phyloP scores from a whole-genome alignment of 768 basidiomycete species.

The Coprinopsis cinerea region DNA sequence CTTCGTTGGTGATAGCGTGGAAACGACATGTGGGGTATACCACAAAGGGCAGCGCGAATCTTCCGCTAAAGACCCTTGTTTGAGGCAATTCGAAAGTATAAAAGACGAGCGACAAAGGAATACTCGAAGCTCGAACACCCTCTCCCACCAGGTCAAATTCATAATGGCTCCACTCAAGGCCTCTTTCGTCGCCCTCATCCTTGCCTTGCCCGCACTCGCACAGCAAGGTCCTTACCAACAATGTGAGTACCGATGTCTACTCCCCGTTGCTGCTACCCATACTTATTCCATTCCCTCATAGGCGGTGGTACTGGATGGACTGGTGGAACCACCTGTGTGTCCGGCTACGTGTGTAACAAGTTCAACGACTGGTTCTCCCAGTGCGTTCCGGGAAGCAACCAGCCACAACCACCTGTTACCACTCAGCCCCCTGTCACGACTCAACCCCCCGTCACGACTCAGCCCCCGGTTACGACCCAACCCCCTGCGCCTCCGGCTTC shows the following conservation, averaged over 20 bases:
- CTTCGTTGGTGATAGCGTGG: no score
- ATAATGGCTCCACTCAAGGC: slow-evolving; percentile 21
- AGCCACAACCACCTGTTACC: slow-evolving; percentile 5
- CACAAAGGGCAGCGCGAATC: background rate
- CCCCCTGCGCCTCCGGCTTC: slow-evolving; percentile 10
- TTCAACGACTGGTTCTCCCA: slow-evolving; percentile 27
- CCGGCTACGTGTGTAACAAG: slow-evolving; percentile 1
- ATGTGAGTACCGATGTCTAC: slow-evolving; percentile 17
- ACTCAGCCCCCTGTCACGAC: background rate
- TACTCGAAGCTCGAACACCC: background rate
- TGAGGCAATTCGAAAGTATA: background rate
- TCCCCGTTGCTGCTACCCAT: background rate
- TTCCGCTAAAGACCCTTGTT: slow-evolving; percentile 2
- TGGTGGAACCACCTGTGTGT: background rate
- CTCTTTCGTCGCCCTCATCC: slow-evolving; percentile 18
- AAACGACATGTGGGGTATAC: no score
- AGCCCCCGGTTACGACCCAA: background rate
- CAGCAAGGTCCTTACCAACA: slow-evolving; percentile 23
- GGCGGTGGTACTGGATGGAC: slow-evolving; percentile 4
- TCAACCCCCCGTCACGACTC: background rate
- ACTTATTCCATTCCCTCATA: background rate
- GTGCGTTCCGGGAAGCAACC: slow-evolving; percentile 26
- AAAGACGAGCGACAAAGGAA: background rate
- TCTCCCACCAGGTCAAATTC: background rate
- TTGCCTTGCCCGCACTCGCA: slow-evolving; percentile 23